A percentile compares a stretch with the other conserved stretches of the same genome.
Evolutionary conservation across 176 grass and related monocot species (phyloP).

Genomic region (Oryza officinalis): DNA sequence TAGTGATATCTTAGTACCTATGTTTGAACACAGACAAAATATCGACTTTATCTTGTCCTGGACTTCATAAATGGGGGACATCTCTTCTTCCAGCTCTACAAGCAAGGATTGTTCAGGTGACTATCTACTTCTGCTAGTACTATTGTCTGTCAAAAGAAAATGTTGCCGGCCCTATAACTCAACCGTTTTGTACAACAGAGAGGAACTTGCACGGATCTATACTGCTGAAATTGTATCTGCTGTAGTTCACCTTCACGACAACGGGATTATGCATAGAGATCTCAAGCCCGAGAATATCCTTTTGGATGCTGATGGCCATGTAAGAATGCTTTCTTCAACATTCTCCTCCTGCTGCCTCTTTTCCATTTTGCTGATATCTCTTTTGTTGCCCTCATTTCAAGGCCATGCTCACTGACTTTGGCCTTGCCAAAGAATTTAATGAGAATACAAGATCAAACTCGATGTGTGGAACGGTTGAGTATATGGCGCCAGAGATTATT

Average conservation of each 20-base stretch:
- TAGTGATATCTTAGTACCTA: slow-evolving; percentile 33
- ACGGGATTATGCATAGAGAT: slow-evolving; percentile 96
- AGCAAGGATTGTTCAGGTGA: slow-evolving; percentile 94
- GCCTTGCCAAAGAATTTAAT: slow-evolving; percentile 84
- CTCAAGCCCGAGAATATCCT: slow-evolving; percentile 98
- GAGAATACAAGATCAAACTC: slow-evolving; percentile 94
- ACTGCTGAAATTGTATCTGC: slow-evolving; percentile 93
- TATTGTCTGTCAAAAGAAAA: slow-evolving; percentile 18
- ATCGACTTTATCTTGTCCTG: slow-evolving; percentile 87
- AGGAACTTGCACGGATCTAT: slow-evolving; percentile 90
- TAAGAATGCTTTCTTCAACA: slow-evolving; percentile 38
- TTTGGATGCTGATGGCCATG: slow-evolving; percentile 86
- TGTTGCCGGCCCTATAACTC: background rate
- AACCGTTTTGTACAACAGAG: slow-evolving; percentile 51
- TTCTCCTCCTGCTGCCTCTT: background rate
- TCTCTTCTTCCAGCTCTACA: slow-evolving; percentile 96
- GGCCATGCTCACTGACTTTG: slow-evolving; percentile 98
- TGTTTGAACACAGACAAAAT: slow-evolving; percentile 69
- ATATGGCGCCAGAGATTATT: slow-evolving; percentile 97
- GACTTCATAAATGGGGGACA: slow-evolving; percentile 96
- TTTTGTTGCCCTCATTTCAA: slow-evolving; percentile 27
- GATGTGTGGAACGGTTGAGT: slow-evolving; percentile 88
- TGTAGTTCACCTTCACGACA: slow-evolving; percentile 85
- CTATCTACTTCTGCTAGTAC: background rate
- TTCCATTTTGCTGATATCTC: slow-evolving; percentile 16